Base-by-base conservation (phyloP, 2,329 filamentous ascomycete species). In the Talaromyces sp. region DNA sequence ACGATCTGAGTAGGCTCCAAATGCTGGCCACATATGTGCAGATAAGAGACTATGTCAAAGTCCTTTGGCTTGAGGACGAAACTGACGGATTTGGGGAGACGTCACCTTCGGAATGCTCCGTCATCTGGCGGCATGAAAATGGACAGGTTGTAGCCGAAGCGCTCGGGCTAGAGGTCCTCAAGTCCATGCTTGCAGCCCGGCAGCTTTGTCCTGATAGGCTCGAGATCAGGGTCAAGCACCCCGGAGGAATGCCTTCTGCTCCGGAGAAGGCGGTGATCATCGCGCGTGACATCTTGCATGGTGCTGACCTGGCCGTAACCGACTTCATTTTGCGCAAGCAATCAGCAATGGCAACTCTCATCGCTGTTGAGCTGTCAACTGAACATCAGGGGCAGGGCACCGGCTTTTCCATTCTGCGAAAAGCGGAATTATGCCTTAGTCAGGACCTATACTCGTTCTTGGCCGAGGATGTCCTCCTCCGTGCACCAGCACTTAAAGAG, bases 1-100 rank as follows among this genome's bases (percentile, higher is more conserved):
- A 57, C 27, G 56, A 57, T 57, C 56, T 57, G 21, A 57, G 56
- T 46, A 57, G 56, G 31, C 56, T 57, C 19, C 56, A 51, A 52
- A 57, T 57, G 46, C 56, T 57, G 21, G 46, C 43, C 19, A 41
- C 21, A 57, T 27, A 51, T 57, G 12, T 27, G 19, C 56, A 57
- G 29, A 41, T 57, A 52, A 46, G 56, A 57, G 43, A 57, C 56
- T 41, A 38, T 57, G 11, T 57, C 46, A 41, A 57, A 52, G 46
- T 57, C 21, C 52, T 52, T 19, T 29, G 24, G 24, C 43, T 57
- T 31, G 46, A 52, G 46, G 56, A 57, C 14, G 55, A 57, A 11
- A 9, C 41, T 29, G n/a, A 29, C 19, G 19, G 51, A 26, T 17
- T 57, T 12, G 27, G n/a, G 55, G 43, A 57, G 43, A 51, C n/a